phyloP scores from a whole-genome alignment of 352 stramenopile species.

The Phytophthora sansomeana region DNA sequence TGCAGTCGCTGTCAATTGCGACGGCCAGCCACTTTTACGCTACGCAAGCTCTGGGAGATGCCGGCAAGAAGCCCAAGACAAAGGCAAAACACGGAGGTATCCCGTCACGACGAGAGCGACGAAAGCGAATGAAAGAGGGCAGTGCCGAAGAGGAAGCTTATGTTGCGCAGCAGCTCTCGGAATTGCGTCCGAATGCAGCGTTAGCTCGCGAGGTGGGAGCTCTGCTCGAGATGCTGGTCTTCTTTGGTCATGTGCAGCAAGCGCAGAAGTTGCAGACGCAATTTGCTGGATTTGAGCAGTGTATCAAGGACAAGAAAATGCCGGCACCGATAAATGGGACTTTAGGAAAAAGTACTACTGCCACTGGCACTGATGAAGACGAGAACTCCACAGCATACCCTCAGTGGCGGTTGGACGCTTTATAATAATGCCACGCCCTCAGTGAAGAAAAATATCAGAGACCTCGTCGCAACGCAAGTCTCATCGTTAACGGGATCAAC shows the following conservation, averaged over 20 bases:
- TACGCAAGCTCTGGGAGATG: constrained; percentile 51
- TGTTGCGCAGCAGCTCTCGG: constrained; percentile 55
- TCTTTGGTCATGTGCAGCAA: constrained; percentile 50
- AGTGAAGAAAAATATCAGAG: constrained; percentile 2
- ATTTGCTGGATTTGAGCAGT: constrained; percentile 54
- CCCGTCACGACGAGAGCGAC: constrained; percentile 58
- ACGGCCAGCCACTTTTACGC: constrained; percentile 80
- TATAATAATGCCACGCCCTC: constrained; percentile 23
- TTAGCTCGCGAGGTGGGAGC: constrained; percentile 46
- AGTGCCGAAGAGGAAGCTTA: constrained; percentile 76
- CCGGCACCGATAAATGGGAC: neutral
- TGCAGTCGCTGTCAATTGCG: constrained; percentile 60
- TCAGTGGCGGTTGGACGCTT: constrained; percentile 29
- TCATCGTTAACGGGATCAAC: neutral
- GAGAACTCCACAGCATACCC: constrained; percentile 7
- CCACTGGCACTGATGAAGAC: neutral
- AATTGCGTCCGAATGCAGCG: constrained; percentile 45
- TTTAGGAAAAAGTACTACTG: neutral
- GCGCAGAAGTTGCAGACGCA: constrained; percentile 55
- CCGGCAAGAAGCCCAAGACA: constrained; percentile 43
- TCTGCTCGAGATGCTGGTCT: constrained; percentile 62
- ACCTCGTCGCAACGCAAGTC: constrained; percentile 22
- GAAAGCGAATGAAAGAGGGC: constrained; percentile 74
- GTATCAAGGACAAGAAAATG: constrained; percentile 21
- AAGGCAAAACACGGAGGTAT: constrained; percentile 54